Conservation (phyloP, 1,139 yeast species). For the Eremothecium sinecaudum region DNA sequence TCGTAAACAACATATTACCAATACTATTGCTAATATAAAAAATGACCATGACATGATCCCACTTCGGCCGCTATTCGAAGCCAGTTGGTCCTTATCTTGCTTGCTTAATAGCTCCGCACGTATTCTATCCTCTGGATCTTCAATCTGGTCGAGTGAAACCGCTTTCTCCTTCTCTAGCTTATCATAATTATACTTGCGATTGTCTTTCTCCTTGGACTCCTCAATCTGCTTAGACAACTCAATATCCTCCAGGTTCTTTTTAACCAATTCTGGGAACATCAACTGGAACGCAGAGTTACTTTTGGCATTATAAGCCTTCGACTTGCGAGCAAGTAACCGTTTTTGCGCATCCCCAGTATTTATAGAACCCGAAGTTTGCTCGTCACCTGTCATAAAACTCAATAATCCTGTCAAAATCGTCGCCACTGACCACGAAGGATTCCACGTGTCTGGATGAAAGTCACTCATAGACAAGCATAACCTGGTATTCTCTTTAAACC, state of each 20-base stretch:
- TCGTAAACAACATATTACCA: neutral
- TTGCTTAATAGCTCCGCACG: conserved; percentile 31
- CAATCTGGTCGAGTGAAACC: conserved; percentile 30
- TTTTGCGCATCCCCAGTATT: conserved; percentile 43
- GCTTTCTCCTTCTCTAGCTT: conserved; percentile 20
- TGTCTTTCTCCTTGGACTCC: conserved; percentile 8
- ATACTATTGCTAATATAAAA: neutral
- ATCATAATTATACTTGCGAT: neutral
- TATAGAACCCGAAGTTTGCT: conserved; percentile 50
- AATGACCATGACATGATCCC: neutral
- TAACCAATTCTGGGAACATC: conserved; percentile 63
- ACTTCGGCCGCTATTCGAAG: neutral
- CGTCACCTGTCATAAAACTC: conserved; percentile 71
- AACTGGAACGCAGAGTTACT: conserved; percentile 41
- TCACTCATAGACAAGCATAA: conserved; percentile 85
- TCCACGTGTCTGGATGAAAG: conserved; percentile 90
- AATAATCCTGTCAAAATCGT: conserved; percentile 77
- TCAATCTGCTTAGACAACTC: conserved; percentile 14
- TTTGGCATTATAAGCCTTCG: conserved; percentile 56
- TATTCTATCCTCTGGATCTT: conserved; percentile 42
- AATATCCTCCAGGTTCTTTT: conserved; percentile 34
- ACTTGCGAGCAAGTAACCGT: conserved; percentile 40
- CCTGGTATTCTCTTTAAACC: conserved; percentile 69
- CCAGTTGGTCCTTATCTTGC: conserved; percentile 1
- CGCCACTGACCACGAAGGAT: conserved; percentile 89